phyloP scores from a whole-genome alignment of 495 filamentous ascomycete genomes.

The Staphylotrichum tortipilum region DNA sequence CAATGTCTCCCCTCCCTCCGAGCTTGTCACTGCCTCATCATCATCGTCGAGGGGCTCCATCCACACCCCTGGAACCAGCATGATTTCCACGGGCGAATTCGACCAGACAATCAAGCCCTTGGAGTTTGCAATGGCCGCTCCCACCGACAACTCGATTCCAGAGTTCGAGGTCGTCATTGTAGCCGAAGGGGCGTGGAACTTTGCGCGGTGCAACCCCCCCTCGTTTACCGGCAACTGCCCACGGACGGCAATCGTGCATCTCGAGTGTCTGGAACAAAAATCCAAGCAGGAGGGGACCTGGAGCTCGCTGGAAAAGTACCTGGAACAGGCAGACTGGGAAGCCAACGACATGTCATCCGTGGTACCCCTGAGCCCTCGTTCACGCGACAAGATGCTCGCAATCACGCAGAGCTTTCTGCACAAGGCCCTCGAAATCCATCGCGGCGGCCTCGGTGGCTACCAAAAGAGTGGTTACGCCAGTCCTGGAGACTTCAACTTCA shows the following conservation, averaged over 20 bases:
- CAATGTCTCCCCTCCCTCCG: constrained; percentile 28
- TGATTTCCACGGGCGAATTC: constrained; percentile 32
- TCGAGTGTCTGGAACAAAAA: constrained; percentile 49
- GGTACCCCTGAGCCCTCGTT: constrained; percentile 39
- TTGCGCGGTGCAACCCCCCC: constrained; percentile 48
- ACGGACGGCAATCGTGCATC: constrained; percentile 47
- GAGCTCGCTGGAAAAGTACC: constrained; percentile 33
- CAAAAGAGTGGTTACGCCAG: constrained; percentile 29
- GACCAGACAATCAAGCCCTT: constrained; percentile 25
- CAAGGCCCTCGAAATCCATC: constrained; percentile 53
- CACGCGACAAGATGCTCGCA: constrained; percentile 54
- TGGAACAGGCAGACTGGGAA: constrained; percentile 29
- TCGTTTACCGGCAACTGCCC: constrained; percentile 44
- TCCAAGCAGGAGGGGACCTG: constrained; percentile 46
- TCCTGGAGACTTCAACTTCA: constrained; percentile 42
- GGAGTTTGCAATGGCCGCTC: constrained; percentile 20
- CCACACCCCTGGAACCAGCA: constrained; percentile 40
- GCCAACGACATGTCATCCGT: constrained; percentile 36
- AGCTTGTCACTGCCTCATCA: constrained; percentile 28
- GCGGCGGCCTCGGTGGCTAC: constrained; percentile 28
- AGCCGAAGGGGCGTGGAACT: constrained; percentile 47
- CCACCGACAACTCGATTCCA: constrained; percentile 25
- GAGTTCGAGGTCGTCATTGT: constrained; percentile 46
- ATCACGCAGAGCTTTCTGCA: constrained; percentile 56
- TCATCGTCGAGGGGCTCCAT: constrained; percentile 35